These are phyloP conservation scores for Gossypium gossypioides DNA, from an alignment of 441 rosid genomes.

Conservation along the genomic window DNA sequence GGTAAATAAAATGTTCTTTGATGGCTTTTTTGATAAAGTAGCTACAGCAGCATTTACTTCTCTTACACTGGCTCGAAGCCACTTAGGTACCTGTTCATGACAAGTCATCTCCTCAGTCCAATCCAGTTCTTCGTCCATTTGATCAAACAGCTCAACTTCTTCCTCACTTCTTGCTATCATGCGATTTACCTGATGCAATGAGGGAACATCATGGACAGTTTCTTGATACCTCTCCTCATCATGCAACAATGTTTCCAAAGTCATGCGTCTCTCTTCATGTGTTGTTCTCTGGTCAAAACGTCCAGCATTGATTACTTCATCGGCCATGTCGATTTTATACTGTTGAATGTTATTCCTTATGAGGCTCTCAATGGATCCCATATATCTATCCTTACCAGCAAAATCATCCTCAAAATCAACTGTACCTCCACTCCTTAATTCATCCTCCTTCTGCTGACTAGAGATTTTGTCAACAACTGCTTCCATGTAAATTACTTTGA, in stretches of 20 bases:
- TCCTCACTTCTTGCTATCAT: constrained; percentile 97
- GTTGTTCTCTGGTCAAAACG: constrained; percentile 99
- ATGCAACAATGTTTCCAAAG: constrained; percentile 91
- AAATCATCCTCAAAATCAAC: constrained; percentile 90
- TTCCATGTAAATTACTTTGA: constrained; percentile 96
- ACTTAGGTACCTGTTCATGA: constrained; percentile 84
- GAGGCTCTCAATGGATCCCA: constrained; percentile 98
- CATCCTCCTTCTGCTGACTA: constrained; percentile 95
- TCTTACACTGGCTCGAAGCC: constrained; percentile 86
- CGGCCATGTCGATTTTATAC: constrained; percentile 99
- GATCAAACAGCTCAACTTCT: constrained; percentile 95
- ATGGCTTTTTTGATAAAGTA: constrained; percentile 83
- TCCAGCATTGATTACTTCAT: constrained; percentile 99
- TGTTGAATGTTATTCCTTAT: constrained; percentile 98
- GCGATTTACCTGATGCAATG: constrained; percentile 84
- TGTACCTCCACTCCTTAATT: constrained; percentile 71
- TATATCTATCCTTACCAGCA: constrained; percentile 97
- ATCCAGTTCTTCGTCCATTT: constrained; percentile 96
- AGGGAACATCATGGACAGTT: constrained; percentile 94
- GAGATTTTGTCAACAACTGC: constrained; percentile 91
- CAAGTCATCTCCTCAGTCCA: constrained; percentile 95
- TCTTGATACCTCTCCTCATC: constrained; percentile 98
- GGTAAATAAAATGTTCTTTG: constrained; percentile 52
- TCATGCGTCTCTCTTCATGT: constrained; percentile 96
- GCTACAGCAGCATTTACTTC: constrained; percentile 73